A percentile compares a stretch with the other conserved stretches of the same genome.
Evolutionary conservation across 2,329 filamentous ascomycete genomes (phyloP).

Genomic region (Verticillium nubilum): DNA sequence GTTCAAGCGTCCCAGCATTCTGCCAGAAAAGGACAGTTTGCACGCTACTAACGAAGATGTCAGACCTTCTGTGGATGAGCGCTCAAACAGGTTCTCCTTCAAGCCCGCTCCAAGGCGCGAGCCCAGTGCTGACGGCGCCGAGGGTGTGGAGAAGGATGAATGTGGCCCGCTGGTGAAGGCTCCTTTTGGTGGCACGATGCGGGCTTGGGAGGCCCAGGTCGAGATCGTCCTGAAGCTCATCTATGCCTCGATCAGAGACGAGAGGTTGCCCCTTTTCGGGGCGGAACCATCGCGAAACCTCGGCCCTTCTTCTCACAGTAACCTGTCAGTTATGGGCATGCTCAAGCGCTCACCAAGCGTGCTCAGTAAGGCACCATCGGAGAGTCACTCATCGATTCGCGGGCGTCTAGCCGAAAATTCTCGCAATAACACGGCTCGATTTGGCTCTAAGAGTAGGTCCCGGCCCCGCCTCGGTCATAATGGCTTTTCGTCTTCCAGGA

Average conservation of each 20-base stretch:
- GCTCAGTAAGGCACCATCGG: conserved; percentile 88
- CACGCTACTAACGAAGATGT: conserved; percentile 21
- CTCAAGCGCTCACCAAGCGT: conserved; percentile 85
- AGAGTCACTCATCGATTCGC: conserved; percentile 63
- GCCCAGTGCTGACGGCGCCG: conserved; percentile 26
- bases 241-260: conserved; percentile 81
- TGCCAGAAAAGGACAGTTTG: conserved; percentile 36
- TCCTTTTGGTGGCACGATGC: conserved; percentile 68
- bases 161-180: conserved; percentile 73
- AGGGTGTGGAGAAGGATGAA: conserved; percentile 35
- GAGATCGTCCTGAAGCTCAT: conserved; percentile 90
- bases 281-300: conserved; percentile 44
- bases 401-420: conserved; percentile 61
- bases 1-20: conserved; percentile 54
- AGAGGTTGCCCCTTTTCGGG: conserved; percentile 81
- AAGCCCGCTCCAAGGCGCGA: conserved; percentile 41
- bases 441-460: conserved; percentile 82
- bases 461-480: conserved; percentile 69
- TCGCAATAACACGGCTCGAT: conserved; percentile 57
- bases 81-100: conserved; percentile 43
- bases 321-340: conserved; percentile 68
- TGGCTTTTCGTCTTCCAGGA: conserved; percentile 83
- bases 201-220: conserved; percentile 82
- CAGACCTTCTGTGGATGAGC: conserved; percentile 29
- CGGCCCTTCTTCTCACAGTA: conserved; percentile 44